Evolutionary conservation across 1,139 yeast species (phyloP).

Genomic region (Eremothecium sinecaudum): DNA sequence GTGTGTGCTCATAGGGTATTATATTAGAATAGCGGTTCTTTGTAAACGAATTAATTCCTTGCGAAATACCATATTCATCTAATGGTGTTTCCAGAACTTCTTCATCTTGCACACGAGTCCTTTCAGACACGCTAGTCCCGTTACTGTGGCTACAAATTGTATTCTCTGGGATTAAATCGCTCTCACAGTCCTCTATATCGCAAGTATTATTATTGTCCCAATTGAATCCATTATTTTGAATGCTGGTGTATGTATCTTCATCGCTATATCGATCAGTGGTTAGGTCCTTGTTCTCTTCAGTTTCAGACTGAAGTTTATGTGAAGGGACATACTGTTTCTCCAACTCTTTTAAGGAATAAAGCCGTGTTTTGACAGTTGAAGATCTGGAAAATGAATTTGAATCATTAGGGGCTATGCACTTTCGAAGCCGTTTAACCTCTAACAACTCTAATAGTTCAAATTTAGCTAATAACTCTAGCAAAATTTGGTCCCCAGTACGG

Average conservation of each 20-base stretch:
- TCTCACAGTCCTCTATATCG: constrained; percentile 7
- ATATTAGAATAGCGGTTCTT: constrained; percentile 77
- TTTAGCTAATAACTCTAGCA: constrained; percentile 37
- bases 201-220: background rate
- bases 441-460: constrained; percentile 45
- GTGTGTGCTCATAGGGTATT: constrained; percentile 70
- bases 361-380: constrained; percentile 5
- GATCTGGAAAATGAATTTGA: constrained; percentile 1
- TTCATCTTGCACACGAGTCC: constrained; percentile 9
- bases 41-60: constrained; percentile 61
- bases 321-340: constrained; percentile 9
- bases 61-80: constrained; percentile 42
- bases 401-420: constrained; percentile 14
- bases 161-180: constrained; percentile 6
- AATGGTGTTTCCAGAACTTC: constrained; percentile 23
- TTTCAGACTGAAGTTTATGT: constrained; percentile 8
- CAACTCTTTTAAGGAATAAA: constrained; percentile 21
- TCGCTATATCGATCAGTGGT: background rate
- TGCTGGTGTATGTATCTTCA: constrained; percentile 1
- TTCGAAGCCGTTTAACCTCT: constrained; percentile 42
- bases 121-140: background rate
- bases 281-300: constrained; percentile 5
- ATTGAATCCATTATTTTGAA: background rate
- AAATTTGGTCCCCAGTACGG: constrained; percentile 28
- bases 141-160: background rate